Evolutionary conservation across 768 basidiomycete genomes (phyloP), one percentile per base, ranked within the genome.

Genomic region (Mycena rosella): DNA sequence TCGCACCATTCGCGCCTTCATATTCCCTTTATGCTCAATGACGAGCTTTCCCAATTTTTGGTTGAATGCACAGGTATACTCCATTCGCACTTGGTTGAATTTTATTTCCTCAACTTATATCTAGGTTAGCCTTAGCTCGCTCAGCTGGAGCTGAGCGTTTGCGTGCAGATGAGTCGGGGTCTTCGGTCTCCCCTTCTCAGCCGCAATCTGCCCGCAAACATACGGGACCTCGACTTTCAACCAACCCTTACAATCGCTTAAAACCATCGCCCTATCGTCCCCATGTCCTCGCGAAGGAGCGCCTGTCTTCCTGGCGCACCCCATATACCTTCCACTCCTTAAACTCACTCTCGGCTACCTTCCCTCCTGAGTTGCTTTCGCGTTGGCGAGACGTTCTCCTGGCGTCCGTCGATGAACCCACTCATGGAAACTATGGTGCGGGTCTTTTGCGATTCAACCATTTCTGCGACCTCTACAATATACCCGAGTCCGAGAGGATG

Each of bases 11-110:
- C 24, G 3, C 48, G 61, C 0, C 42, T 71, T 8, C 32, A 11
- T 2, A 27, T 58, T 20, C 49, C 49, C 0, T 73, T 74, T 29
- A 14, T 2, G 34, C 67, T 78, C 51, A 60, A 68, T 6, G 60
- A 34, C 8, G 74, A 76, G 42, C 42, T 44, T 20, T n/a, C 5
- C n/a, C 42, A 44, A n/a, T 44, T 44, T 10, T 3, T 44, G 3
- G 18, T n/a, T 44, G 42, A n/a, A 44, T 44, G 42, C 42, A 44
- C 42, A 44, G 42, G 42, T 44, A 44, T n/a, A n/a, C n/a, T 44
- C 20, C 20, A n/a, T n/a, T n/a, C n/a, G n/a, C n/a, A n/a, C n/a
- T 44, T n/a, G 10, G 5, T 5, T n/a, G 20, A 5, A 5, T n/a
- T 44, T 38, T 38, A 7, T 14, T 38, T n/a, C 0, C 17, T 20